These are phyloP conservation scores for Saccharomycopsis guyanensis DNA, from an alignment of 805 yeast species.

Conservation along the genomic window DNA sequence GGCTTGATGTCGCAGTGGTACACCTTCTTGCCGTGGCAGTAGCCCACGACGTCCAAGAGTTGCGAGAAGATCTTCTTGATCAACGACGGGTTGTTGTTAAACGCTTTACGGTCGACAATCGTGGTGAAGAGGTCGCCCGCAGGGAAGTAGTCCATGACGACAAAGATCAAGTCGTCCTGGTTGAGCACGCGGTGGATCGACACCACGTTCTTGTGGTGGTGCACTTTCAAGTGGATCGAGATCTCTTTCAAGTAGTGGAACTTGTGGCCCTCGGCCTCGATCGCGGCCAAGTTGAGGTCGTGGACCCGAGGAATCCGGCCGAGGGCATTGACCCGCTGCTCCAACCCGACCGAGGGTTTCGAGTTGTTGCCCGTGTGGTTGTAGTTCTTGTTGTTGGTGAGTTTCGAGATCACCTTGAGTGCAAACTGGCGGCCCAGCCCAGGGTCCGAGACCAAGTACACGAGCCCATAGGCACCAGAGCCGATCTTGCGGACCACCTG, in stretches of 20 bases:
- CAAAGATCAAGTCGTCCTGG: conserved; percentile 35
- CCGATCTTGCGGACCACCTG: conserved; percentile 45
- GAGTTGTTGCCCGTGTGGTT: conserved; percentile 24
- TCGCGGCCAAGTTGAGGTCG: conserved; percentile 30
- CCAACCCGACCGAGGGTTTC: conserved; percentile 21
- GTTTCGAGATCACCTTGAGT: conserved; percentile 50
- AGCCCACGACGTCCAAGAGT: conserved; percentile 72
- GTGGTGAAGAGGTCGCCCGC: conserved; percentile 84
- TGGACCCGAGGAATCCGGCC: conserved; percentile 24
- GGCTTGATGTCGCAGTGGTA: conserved; percentile 96
- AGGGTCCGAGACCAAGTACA: conserved; percentile 58
- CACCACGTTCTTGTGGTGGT: conserved; percentile 70
- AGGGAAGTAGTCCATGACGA: conserved; percentile 78
- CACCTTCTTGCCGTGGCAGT: conserved; percentile 75
- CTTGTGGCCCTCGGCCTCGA: conserved; percentile 28
- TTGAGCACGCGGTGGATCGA: conserved; percentile 58
- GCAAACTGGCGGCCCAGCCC: conserved; percentile 49
- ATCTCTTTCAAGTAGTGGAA: conserved; percentile 48
- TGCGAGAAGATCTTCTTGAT: conserved; percentile 62
- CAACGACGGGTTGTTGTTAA: conserved; percentile 41
- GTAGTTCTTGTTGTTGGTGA: conserved; percentile 17
- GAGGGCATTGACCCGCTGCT: conserved; percentile 22
- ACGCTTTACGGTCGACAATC: conserved; percentile 68
- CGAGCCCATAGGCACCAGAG: conserved; percentile 81
- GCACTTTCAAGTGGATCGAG: conserved; percentile 65